These are phyloP conservation scores for Metschnikowia hibisci DNA, from an alignment of 805 yeast species.

Conservation along the genomic window DNA sequence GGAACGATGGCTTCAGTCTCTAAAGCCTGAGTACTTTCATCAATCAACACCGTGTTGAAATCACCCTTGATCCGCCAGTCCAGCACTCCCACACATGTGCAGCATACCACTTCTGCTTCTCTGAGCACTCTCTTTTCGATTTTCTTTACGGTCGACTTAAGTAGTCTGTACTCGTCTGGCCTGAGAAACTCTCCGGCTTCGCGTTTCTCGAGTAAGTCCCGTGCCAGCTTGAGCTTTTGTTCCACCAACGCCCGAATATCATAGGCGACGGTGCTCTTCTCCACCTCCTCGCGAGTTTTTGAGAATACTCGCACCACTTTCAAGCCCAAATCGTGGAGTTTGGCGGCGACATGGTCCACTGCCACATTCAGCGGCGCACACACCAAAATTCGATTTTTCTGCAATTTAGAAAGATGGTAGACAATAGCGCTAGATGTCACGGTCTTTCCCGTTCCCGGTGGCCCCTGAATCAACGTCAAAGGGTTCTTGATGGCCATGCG, in stretches of 20 bases:
- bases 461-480: conserved; percentile 58
- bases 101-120: conserved; percentile 74
- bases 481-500: conserved; percentile 19
- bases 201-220: background rate
- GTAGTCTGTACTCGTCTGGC: conserved; percentile 7
- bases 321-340: conserved; percentile 65
- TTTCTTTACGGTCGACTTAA: conserved; percentile 13
- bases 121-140: conserved; percentile 50
- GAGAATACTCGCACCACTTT: conserved; percentile 78
- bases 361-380: conserved; percentile 97
- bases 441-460: conserved; percentile 92
- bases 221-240: background rate
- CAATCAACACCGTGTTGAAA: conserved; percentile 80
- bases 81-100: conserved; percentile 92
- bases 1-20: conserved; percentile 93
- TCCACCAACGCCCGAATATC: conserved; percentile 1
- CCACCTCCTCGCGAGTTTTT: conserved; percentile 75
- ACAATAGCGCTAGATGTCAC: conserved; percentile 88
- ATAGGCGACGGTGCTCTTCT: conserved; percentile 25
- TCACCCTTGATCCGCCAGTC: conserved; percentile 57
- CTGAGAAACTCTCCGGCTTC: conserved; percentile 10
- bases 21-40: conserved; percentile 90
- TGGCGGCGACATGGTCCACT: conserved; percentile 81
- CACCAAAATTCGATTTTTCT: conserved; percentile 66
- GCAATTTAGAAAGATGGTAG: conserved; percentile 63